These are phyloP conservation scores for Mrakia frigida DNA, from an alignment of 768 basidiomycete genomes.

Conservation along the genomic window DNA sequence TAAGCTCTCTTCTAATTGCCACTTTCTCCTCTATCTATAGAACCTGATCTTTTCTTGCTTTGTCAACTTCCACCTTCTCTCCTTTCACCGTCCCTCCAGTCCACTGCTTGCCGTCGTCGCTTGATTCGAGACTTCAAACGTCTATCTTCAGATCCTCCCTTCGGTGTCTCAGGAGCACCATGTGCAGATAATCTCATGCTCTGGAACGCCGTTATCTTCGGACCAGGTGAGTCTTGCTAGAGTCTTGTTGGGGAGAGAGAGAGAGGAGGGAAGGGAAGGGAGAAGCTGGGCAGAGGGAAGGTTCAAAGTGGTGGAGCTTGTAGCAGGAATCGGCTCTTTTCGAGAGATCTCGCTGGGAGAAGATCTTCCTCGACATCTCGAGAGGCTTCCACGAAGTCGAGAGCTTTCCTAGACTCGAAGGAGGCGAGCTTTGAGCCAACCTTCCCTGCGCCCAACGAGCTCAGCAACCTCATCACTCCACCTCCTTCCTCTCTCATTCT, in stretches of 20 bases:
- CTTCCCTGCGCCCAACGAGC: background rate
- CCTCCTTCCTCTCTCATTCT: background rate
- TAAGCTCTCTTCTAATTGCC: background rate
- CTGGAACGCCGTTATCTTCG: constrained; percentile 99
- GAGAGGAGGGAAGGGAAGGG: background rate
- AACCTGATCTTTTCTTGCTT: background rate
- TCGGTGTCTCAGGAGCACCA: constrained; percentile 93
- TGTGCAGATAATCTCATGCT: constrained; percentile 99
- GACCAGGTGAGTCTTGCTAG: constrained; percentile 64
- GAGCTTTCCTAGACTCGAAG: no score
- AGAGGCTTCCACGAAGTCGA: no score
- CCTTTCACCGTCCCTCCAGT: constrained; percentile 57
- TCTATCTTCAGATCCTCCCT: constrained; percentile 87
- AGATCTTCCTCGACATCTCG: background rate
- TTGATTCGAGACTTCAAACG: constrained; percentile 98
- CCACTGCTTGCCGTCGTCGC: constrained; percentile 87
- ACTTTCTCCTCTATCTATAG: no score
- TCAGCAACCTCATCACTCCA: background rate
- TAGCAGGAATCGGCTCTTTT: background rate
- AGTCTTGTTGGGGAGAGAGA: no score
- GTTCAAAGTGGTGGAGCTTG: background rate
- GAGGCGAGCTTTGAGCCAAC: background rate
- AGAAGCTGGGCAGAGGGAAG: background rate
- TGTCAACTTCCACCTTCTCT: background rate
- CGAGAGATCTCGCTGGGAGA: background rate